These are phyloP conservation scores for Tanozyma kutaoensis DNA, from an alignment of 805 yeast species.

Conservation along the genomic window DNA sequence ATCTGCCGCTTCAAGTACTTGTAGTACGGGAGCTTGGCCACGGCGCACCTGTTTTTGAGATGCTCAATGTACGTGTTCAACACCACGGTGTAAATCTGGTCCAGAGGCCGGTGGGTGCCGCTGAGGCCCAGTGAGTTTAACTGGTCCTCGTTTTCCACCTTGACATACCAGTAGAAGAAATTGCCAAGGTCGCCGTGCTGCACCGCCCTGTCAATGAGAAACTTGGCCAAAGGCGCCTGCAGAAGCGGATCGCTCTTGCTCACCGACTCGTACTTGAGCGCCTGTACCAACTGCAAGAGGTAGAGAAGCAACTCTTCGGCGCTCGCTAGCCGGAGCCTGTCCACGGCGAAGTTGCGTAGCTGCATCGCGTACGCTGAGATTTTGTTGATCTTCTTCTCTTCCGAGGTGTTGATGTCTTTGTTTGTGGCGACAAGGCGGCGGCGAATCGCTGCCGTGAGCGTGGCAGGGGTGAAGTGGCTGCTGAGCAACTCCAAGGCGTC, in stretches of 20 bases:
- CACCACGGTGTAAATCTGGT: constrained; percentile 16
- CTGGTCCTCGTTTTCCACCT: constrained; percentile 72
- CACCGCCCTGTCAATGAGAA: constrained; percentile 61
- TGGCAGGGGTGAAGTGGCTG: constrained; percentile 48
- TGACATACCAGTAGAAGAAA: constrained; percentile 83
- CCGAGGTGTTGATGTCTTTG: constrained; percentile 6
- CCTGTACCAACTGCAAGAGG: constrained; percentile 82
- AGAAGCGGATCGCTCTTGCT: constrained; percentile 5
- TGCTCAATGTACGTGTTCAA: constrained; percentile 28
- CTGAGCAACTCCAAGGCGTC: constrained; percentile 82
- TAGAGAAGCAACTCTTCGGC: constrained; percentile 74
- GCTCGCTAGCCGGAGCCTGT: constrained; percentile 61
- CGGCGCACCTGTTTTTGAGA: constrained; percentile 14
- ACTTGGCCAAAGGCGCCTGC: constrained; percentile 56
- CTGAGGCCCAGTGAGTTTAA: constrained; percentile 6
- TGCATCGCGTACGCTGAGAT: constrained; percentile 32
- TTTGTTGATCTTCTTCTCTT: constrained; percentile 17
- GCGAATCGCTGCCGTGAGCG: constrained; percentile 8
- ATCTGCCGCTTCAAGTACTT: constrained; percentile 45
- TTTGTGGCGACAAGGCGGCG: constrained; percentile 5
- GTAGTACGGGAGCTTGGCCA: constrained; percentile 18
- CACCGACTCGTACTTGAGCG: constrained; percentile 60
- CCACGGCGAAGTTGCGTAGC: constrained; percentile 81
- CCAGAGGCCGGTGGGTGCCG: neutral
- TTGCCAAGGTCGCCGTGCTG: constrained; percentile 59